phyloP scores from a whole-genome alignment of 305 asterid genomes.

The Fraxinus angustifolia region DNA sequence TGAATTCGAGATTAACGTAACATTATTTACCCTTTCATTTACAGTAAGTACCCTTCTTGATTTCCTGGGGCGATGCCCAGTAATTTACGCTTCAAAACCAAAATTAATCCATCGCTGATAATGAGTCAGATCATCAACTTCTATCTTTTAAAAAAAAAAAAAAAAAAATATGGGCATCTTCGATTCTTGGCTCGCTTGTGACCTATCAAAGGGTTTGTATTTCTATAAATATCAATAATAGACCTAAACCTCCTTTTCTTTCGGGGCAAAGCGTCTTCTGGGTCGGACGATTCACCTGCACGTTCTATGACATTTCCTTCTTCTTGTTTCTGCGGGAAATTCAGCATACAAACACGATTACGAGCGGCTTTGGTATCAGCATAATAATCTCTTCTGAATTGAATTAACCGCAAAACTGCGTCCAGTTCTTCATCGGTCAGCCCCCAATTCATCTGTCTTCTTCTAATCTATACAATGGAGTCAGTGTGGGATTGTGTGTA shows the following conservation, averaged over 20 bases:
- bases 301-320: slow-evolving; percentile 22
- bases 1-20: not conserved
- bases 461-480: not conserved
- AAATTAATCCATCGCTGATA: not conserved
- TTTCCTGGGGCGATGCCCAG: not conserved
- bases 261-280: slow-evolving; percentile 32
- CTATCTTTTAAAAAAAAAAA: not conserved
- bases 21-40: not conserved
- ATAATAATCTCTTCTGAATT: slow-evolving; percentile 29
- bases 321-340: slow-evolving; percentile 16
- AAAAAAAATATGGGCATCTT: not conserved
- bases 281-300: slow-evolving; percentile 28
- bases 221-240: slow-evolving; percentile 29
- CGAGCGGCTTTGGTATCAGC: not conserved
- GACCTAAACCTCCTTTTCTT: slow-evolving; percentile 30
- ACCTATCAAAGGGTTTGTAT: slow-evolving; percentile 24
- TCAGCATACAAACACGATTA: slow-evolving; percentile 12
- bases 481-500: not conserved
- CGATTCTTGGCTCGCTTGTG: slow-evolving; percentile 29
- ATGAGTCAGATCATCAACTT: not conserved
- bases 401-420: slow-evolving; percentile 43
- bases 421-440: slow-evolving; percentile 38
- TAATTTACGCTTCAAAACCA: not conserved
- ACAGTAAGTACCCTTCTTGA: not conserved
- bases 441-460: slow-evolving; percentile 30